Evolutionary conservation across 495 filamentous ascomycete species (phyloP), one percentile per base, ranked within the genome.

Genomic region (Penicillium waksmanii): DNA sequence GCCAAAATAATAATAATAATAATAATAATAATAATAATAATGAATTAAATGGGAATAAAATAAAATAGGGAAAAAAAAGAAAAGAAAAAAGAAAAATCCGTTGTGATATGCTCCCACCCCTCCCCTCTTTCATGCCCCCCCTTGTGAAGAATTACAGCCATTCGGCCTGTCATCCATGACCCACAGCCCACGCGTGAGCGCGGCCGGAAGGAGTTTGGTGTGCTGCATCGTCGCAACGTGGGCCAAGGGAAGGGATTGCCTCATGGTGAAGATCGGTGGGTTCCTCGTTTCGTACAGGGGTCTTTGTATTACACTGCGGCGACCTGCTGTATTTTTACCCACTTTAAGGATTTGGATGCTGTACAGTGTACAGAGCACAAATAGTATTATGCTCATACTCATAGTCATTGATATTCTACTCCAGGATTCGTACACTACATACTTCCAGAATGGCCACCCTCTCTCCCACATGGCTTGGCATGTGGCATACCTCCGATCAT

Each of bases 221-320:
- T 70, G 68, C 71, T 75, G 74, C 74, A 77, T 57, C 70, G 67
- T 69, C 68, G 72, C 69, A 77, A 77, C 75, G 75, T 77, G 75
- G 74, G 74, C 72, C 68, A 73, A 72, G 71, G 63, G 67, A 64
- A 68, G 60, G 60, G 64, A 66, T 66, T 64, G 64, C 64, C 64
- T 66, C 60, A 63, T 63, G 57, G 57, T 66, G 64, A 70, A 62
- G 64, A 65, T 69, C 66, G 66, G 66, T 63, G 61, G 61, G 49
- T 63, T 63, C 61, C 55, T 58, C 58, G 59, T 61, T 61, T 63
- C 52, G 53, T 55, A 43, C 51, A 53, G 47, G 34, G 60, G 53
- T 60, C 27, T 51, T 52, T 3, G 43, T 50, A 57, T 44, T 55
- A 44, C 53, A 21, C 44, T 3, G 44, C 44, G 44, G 44, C 44